Base-by-base conservation (phyloP, 2,329 filamentous ascomycete genomes). In the Xylaria sp. region DNA sequence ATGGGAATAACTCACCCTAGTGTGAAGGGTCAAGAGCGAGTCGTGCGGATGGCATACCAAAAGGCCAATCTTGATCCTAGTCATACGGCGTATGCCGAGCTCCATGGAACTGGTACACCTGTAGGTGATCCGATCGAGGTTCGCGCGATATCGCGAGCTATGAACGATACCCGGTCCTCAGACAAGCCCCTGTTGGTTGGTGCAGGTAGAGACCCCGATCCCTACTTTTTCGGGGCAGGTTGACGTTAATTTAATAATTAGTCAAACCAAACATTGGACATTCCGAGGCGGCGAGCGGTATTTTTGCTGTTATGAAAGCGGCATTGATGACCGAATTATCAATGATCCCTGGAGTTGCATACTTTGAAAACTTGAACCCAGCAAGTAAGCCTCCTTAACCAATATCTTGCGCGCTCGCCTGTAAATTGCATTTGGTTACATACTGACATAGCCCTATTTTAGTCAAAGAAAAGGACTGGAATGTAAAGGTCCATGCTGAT, bases 1-100 rank as follows among this genome's bases (percentile, higher is more conserved):
- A 63, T 67, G 37, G 69, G 70, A n/a, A 74, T 75, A 23, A 73
- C 72, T 4, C 64, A 69, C 4, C 67, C 77, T 51, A 66, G 72
- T 57, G 35, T 25, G 8, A 40, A 65, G n/a, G 66, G 65, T 8
- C 70, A 72, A 54, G 70, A 67, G 35, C 41, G 29, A 4, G 67
- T 70, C 3, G 55, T 70, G 5, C 59, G 65, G 4, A 54, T 57
- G 55, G 67, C 69, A 7, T 71, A 70, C 25, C 48, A 68, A 31
- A 63, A 59, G 17, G 58, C 62, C 3, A 65, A 66, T 29, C 64
- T 73, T 0, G 66, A 71, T 41, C 67, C 66, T 0, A 56, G 55
- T n/a, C 17, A 54, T 2, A 74, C 71, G 0, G 68, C 49, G 4
- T 71, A 70, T 37, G 54, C 64, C 8, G 72, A 73, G 21, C 59